These are phyloP conservation scores for Tetraselmis striata DNA, from an alignment of 139 green algal species.

Conservation along the genomic window DNA sequence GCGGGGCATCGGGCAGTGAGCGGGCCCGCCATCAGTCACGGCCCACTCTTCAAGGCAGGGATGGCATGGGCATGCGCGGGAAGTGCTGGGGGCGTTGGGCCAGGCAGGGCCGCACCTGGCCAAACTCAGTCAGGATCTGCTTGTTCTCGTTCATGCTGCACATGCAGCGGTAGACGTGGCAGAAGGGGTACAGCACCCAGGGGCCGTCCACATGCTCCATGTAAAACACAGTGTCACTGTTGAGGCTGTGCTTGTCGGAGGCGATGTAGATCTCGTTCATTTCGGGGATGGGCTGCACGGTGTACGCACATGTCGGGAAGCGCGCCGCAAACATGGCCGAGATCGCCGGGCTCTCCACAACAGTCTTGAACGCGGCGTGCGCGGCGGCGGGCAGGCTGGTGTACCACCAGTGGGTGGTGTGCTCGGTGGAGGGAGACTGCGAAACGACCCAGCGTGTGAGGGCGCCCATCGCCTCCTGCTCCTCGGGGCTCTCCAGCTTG, in stretches of 20 bases:
- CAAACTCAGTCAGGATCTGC: constrained; percentile 16
- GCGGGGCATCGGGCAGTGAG: too few relatives aligned
- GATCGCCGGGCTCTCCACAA: constrained; percentile 1
- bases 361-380: constrained; percentile 8
- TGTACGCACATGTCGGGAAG: constrained; percentile 11
- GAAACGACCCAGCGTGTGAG: neutral
- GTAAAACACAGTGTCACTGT: constrained; percentile 25
- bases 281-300: constrained; percentile 4
- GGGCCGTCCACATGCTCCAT: constrained; percentile 21
- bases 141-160: constrained; percentile 17
- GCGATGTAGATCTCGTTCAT: constrained; percentile 33
- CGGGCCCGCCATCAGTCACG: too few relatives aligned
- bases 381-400: neutral
- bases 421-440: neutral
- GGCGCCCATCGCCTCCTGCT: constrained; percentile 2
- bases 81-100: too few relatives aligned
- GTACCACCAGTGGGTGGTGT: constrained; percentile 28
- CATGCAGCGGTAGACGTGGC: constrained; percentile 21
- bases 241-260: constrained; percentile 12
- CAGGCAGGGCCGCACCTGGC: neutral
- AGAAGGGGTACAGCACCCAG: constrained; percentile 20
- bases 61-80: too few relatives aligned
- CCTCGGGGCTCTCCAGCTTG: constrained; percentile 11
- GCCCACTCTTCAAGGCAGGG: too few relatives aligned
- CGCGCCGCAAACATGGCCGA: constrained; percentile 15